phyloP scores from a whole-genome alignment of 495 filamentous ascomycete species.

The Lentithecium fluviatile region DNA sequence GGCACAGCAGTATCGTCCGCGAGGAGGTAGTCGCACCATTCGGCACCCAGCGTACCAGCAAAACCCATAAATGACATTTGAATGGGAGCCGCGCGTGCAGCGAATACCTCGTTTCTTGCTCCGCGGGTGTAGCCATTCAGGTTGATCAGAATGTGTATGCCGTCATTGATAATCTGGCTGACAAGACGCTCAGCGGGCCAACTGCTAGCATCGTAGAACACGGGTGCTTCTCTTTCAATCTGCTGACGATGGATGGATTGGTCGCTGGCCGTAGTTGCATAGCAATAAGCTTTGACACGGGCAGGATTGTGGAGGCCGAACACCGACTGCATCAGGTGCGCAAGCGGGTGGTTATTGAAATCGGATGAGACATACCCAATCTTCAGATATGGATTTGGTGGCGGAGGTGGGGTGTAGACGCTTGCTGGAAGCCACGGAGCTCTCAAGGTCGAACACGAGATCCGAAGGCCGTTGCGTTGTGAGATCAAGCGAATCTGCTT shows the following conservation, averaged over 20 bases:
- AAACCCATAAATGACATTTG: constrained; percentile 99
- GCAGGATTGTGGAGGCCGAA: constrained; percentile 83
- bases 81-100: constrained; percentile 88
- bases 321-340: constrained; percentile 97
- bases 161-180: constrained; percentile 87
- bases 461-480: constrained; percentile 88
- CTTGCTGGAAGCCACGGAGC: constrained; percentile 80
- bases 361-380: constrained; percentile 97
- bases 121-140: constrained; percentile 96
- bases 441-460: constrained; percentile 83
- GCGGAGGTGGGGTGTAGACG: constrained; percentile 79
- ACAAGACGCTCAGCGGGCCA: constrained; percentile 86
- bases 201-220: constrained; percentile 82
- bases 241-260: constrained; percentile 88
- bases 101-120: constrained; percentile 96
- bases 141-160: constrained; percentile 95
- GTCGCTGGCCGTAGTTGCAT: constrained; percentile 93
- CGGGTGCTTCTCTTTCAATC: constrained; percentile 90
- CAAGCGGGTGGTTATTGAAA: constrained; percentile 98
- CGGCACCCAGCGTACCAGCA: constrained; percentile 90
- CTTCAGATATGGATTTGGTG: constrained; percentile 78
- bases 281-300: constrained; percentile 84
- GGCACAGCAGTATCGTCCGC: constrained; percentile 89
- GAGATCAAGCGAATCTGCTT: constrained; percentile 95
- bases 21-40: constrained; percentile 98